Conservation (phyloP, 257 asterid species). For the Solanum neorickii region DNA sequence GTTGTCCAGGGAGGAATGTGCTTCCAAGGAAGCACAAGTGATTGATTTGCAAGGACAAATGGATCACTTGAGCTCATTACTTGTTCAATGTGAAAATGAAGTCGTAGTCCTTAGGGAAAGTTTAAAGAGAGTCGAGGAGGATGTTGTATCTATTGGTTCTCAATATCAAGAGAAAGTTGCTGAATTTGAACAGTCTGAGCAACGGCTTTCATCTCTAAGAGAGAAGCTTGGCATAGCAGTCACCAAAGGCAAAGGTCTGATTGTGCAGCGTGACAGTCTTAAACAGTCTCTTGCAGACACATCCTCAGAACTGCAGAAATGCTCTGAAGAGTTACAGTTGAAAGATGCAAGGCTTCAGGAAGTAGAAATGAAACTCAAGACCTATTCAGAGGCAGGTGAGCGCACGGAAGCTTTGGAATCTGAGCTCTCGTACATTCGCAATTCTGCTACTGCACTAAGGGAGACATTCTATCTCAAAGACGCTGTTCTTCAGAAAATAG, state of each 20-base stretch:
- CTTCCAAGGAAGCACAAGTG: constrained; percentile 42
- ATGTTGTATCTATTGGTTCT: constrained; percentile 29
- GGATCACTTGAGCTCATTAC: constrained; percentile 38
- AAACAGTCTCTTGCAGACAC: constrained; percentile 80
- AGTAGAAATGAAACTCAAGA: constrained; percentile 72
- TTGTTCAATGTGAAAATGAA: constrained; percentile 55
- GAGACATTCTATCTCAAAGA: constrained; percentile 98
- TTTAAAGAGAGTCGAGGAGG: constrained; percentile 48
- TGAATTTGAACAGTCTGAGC: constrained; percentile 91
- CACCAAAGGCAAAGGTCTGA: constrained; percentile 90
- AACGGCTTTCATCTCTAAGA: constrained; percentile 75
- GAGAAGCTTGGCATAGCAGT: constrained; percentile 97
- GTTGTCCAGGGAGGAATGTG: constrained; percentile 12
- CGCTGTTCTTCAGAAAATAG: constrained; percentile 87
- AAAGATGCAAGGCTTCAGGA: constrained; percentile 72
- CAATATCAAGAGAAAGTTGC: constrained; percentile 50
- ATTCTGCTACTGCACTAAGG: constrained; percentile 88
- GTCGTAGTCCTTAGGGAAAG: constrained; percentile 48
- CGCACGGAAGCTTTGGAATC: constrained; percentile 98
- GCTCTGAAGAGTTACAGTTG: constrained; percentile 59
- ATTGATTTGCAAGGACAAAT: constrained; percentile 43
- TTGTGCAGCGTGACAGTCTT: constrained; percentile 84
- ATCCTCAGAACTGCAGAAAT: constrained; percentile 63
- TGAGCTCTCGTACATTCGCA: constrained; percentile 95
- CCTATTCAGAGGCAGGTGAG: constrained; percentile 91